A percentile compares a stretch with the other conserved stretches of the same genome.
Evolutionary conservation across 164 flowering plant genomes (phyloP).

Genomic region (Kalanchoe fedtschenkoi): DNA sequence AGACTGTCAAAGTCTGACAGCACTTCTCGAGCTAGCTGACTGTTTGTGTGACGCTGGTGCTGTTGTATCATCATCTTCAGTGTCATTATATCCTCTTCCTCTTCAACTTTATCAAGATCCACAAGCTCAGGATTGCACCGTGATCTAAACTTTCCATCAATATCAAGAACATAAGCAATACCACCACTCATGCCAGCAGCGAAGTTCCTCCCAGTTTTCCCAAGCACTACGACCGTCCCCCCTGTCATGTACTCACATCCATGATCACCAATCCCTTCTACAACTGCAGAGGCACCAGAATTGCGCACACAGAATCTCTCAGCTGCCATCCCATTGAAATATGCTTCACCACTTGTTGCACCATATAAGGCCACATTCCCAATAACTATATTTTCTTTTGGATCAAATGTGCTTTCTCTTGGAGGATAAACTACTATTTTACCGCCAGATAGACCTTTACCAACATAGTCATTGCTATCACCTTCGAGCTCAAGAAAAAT

Average conservation of each 20-base stretch:
- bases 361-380: slow-evolving; percentile 99
- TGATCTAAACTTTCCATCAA: slow-evolving; percentile 52
- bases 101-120: slow-evolving; percentile 96
- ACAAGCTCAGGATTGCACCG: slow-evolving; percentile 87
- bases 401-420: slow-evolving; percentile 70
- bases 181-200: slow-evolving; percentile 99
- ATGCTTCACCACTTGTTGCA: slow-evolving; percentile 91
- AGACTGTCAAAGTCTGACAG: slow-evolving; percentile 66
- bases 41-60: slow-evolving; percentile 88
- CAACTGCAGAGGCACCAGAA: slow-evolving; percentile 93
- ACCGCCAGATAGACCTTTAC: slow-evolving; percentile 97
- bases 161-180: slow-evolving; percentile 86
- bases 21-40: slow-evolving; percentile 70
- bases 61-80: slow-evolving; percentile 93
- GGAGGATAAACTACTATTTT: slow-evolving; percentile 97
- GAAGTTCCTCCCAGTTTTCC: slow-evolving; percentile 94
- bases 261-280: slow-evolving; percentile 99
- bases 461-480: slow-evolving; percentile 98
- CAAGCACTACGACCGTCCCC: slow-evolving; percentile 91
- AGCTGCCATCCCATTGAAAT: slow-evolving; percentile 99
- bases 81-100: slow-evolving; percentile 72
- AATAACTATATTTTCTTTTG: slow-evolving; percentile 91
- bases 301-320: slow-evolving; percentile 98
- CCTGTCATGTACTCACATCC: slow-evolving; percentile 99
- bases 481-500: slow-evolving; percentile 94